Conservation (phyloP, 768 basidiomycete genomes). For the Trametes cubensis region DNA sequence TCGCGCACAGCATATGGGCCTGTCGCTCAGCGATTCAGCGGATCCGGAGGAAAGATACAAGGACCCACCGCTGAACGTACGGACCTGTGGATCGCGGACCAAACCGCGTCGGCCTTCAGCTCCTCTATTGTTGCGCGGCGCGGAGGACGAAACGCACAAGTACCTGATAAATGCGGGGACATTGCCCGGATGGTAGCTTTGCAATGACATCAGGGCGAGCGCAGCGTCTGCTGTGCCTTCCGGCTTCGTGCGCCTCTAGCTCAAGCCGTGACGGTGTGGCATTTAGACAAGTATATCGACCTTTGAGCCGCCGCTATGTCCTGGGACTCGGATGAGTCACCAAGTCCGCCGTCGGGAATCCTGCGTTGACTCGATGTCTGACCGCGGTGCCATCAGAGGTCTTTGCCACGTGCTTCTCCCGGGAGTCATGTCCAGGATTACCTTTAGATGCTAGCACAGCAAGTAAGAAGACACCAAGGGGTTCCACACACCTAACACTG, state of each 20-base stretch:
- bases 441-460: conserved; percentile 2
- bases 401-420: conserved; percentile 16
- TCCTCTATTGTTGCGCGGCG: too few species aligned
- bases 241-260: conserved; percentile 1
- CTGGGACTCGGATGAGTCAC: conserved; percentile 20
- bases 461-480: not conserved
- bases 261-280: not conserved
- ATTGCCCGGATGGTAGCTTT: conserved; percentile 5
- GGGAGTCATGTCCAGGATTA: conserved; percentile 21
- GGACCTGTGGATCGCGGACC: not conserved
- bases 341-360: conserved; percentile 3
- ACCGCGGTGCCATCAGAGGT: conserved; percentile 14
- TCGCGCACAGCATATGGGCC: conserved; percentile 24
- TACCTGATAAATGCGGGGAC: conserved; percentile 17
- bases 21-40: conserved; percentile 21
- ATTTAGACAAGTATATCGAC: conserved; percentile 24
- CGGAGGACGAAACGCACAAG: conserved; percentile 11
- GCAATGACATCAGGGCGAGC: conserved; percentile 22
- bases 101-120: conserved; percentile 17
- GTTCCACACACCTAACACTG: conserved; percentile 14
- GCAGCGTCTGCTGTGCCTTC: conserved; percentile 24
- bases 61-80: conserved; percentile 11
- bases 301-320: conserved; percentile 14
- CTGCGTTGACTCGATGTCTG: conserved; percentile 22
- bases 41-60: conserved; percentile 22